Base-by-base conservation (phyloP, 495 filamentous ascomycete genomes). In the Physcia stellaris region DNA sequence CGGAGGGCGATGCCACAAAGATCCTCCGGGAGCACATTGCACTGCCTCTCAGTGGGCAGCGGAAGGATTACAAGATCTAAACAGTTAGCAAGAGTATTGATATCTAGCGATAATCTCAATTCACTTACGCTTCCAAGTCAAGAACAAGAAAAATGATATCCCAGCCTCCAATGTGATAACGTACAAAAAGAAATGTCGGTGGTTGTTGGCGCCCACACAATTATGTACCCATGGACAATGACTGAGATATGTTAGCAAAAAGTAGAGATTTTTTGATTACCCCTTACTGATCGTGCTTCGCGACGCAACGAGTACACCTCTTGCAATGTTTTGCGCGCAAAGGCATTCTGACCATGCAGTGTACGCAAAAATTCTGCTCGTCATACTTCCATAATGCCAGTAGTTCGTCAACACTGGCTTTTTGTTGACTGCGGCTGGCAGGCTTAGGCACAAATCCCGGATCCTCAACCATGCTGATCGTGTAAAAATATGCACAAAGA, bases 191-290 rank as follows among this genome's bases (percentile, higher is more conserved):
- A 98, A 98, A 51, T 95, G 92, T 4, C 90, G 77, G 48, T 93
- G 78, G 53, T 98, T 98, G 53, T 94, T 95, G 27, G 87, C 69
- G 29, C 82, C 90, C 27, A 98, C 73, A 53, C 90, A 98, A 60
- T 94, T 95, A 57, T 90, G 79, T 26, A 95, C 85, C 90, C 90
- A 98, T 0, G 90, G 90, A 50, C 90, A 98, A 55, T 98, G 90
- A 50, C 88, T 96, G 41, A 24, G 18, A 21, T n/a, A 28, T 6
- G 56, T 82, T 55, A 78, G 65, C 43, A 42, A 32, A 12, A 34
- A 19, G 36, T 11, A 15, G 17, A 12, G 27, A 9, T 4, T 3
- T 4, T 27, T 13, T 21, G 13, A 7, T 19, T 4, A 22, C 10
- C 6, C 62, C 86, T 66, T 61, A 94, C 88, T 98, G 90, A 53